Base-by-base conservation (phyloP, 2,329 filamentous ascomycete species). In the Exophiala calicioides region DNA sequence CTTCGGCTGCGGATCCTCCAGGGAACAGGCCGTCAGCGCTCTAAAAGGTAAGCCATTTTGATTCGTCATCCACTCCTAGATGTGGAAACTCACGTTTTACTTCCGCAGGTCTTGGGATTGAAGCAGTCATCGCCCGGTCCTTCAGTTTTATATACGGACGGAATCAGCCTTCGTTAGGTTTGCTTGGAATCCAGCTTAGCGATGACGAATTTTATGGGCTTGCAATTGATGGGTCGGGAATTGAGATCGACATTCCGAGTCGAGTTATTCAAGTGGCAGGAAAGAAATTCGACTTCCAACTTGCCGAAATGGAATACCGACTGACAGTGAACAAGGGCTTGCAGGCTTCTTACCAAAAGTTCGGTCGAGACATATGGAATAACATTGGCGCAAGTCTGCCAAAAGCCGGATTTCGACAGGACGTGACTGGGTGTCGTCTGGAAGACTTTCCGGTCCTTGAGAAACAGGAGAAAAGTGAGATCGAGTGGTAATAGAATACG, bases 271-370 rank as follows among this genome's bases (percentile, higher is more conserved):
- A 19, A 10, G 52, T 55, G 5, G 47, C 23, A 3, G 46, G 47
- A 15, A 12, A 41, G 29, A 55, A 66, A 3, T 76, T 73, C 48
- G 72, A 79, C 39, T 79, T 79, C 67, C 78, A 77, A 59, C 64
- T 77, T 32, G 77, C 72, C 57, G 74, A 76, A 50, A 79, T 79
- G 52, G 74, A 75, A 24, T 68, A 79, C 19, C 74, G 79, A 58
- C 76, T 74, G 72, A 65, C 60, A 30, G 68, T 70, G 56, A 65
- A 63, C 51, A 69, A 70, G 27, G 67, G 68, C 7, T 67, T 71
- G 48, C 44, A 42, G 3, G 42, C 46, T n/a, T 42, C 39, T 15
- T 53, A 37, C 30, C 44, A 35, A 8, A 40, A 26, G 36, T 53
- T 50, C 30, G 50, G 50, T 1, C 47, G 50, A 43, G 50, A 24